These are phyloP conservation scores for Lodderomyces metapsilosis DNA, from an alignment of 1,139 yeast species.

Conservation along the genomic window DNA sequence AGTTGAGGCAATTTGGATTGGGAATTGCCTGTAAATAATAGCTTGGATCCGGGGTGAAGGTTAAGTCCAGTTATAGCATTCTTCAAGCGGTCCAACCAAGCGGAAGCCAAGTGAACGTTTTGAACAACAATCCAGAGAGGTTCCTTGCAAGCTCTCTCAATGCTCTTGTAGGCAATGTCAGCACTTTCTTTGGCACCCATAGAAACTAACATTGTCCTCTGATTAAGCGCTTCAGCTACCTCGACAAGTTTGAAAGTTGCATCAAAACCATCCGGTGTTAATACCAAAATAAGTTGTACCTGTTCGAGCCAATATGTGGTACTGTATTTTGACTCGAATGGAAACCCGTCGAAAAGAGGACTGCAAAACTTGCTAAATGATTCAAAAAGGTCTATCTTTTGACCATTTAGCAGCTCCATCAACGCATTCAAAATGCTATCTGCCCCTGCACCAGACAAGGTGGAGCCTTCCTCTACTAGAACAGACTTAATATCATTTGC, in stretches of 20 bases:
- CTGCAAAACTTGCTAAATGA: slow-evolving; percentile 12
- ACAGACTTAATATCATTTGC: too few relatives aligned
- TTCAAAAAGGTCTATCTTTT: slow-evolving; percentile 15
- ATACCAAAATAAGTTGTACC: slow-evolving; percentile 47
- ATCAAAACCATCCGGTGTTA: slow-evolving; percentile 65
- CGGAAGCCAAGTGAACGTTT: slow-evolving; percentile 69
- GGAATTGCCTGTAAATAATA: slow-evolving; percentile 62
- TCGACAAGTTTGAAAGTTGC: slow-evolving; percentile 56
- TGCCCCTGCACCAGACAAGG: too few relatives aligned
- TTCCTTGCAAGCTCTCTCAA: slow-evolving; percentile 41
- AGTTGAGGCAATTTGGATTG: slow-evolving; percentile 49
- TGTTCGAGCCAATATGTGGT: slow-evolving; percentile 22
- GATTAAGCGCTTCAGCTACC: slow-evolving; percentile 30
- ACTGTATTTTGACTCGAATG: slow-evolving; percentile 14
- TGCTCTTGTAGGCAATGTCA: slow-evolving; percentile 52
- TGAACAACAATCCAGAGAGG: slow-evolving; percentile 76
- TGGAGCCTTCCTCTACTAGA: not conserved
- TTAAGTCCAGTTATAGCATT: slow-evolving; percentile 34
- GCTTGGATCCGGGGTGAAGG: slow-evolving; percentile 33
- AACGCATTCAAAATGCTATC: too few relatives aligned
- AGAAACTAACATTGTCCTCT: slow-evolving; percentile 48
- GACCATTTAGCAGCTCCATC: slow-evolving; percentile 8
- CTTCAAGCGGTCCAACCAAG: slow-evolving; percentile 60
- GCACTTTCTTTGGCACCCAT: slow-evolving; percentile 77
- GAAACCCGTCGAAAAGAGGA: slow-evolving; percentile 9